Evolutionary conservation across 805 yeast species (phyloP), one percentile per base, ranked within the genome.

Genomic region (Metschnikowia baotianmanensis): DNA sequence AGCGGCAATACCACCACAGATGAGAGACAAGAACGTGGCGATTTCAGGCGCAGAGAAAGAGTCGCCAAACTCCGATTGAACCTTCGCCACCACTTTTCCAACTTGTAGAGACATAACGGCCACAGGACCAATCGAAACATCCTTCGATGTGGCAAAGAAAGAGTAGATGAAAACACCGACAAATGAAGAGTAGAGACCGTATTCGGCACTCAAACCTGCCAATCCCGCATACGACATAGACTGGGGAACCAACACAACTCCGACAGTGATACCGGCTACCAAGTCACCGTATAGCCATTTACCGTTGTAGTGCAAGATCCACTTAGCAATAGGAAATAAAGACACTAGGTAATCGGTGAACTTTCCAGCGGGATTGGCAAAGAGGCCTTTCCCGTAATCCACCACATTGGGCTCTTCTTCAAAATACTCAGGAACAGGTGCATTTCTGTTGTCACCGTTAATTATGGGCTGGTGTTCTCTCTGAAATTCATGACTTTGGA

Each of bases 71-170:
- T 59, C 50, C 2, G 27, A 51, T 46, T 77, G 77, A 9, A 89
- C 93, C 36, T 71, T 69, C 20, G 78, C 73, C 40, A 90, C 73
- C 41, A 86, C 88, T 59, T 83, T 86, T 36, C 90, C 82, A 25
- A 86, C 88, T 60, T 88, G 90, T 50, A 80, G 62, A 12, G 95
- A 85, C 96, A 90, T 89, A 42, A 90, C 97, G 10, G 97, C 97
- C 26, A 90, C 97, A 9, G 97, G 97, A 20, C 97, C 97, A 54
- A 90, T 89, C 46, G 95, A 84, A 27, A 90, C 96, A 71, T 90
- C 97, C 63, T 90, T 90, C 18, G 95, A 85, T 11, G 97, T 90
- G 11, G 97, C 97, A 65, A 90, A 90, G 55, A 90, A 76, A 36
- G 95, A 83, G 62, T 90, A 90, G 38, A 85, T 78, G 56, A 88